A percentile compares a stretch with the other conserved stretches of the same genome.
Conservation (phyloP, 2,329 filamentous ascomycete genomes). For the Xylariaceae sp. region DNA sequence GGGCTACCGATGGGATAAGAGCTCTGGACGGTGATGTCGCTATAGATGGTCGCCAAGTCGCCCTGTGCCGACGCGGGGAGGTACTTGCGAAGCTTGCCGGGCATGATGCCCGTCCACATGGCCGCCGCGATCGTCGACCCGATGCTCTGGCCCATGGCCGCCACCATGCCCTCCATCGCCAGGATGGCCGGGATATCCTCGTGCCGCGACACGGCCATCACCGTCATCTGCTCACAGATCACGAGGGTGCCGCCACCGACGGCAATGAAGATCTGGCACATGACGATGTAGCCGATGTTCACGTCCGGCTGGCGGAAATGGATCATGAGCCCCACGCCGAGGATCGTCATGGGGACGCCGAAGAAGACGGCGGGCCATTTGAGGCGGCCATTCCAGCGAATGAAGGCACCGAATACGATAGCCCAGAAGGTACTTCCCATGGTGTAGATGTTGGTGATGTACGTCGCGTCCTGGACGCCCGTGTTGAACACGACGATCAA, state of each 20-base stretch:
- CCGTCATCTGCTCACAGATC: slow-evolving; percentile 47
- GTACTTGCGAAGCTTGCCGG: slow-evolving; percentile 39
- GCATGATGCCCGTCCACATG: slow-evolving; percentile 41
- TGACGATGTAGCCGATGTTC: slow-evolving; percentile 40
- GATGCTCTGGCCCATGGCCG: slow-evolving; percentile 46
- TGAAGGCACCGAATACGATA: slow-evolving; percentile 39
- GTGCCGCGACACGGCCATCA: slow-evolving; percentile 47
- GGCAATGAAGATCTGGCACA: slow-evolving; percentile 46
- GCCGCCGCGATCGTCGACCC: slow-evolving; percentile 44
- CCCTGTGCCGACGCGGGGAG: slow-evolving; percentile 37
- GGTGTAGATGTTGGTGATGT: slow-evolving; percentile 43
- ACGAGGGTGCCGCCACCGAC: slow-evolving; percentile 49
- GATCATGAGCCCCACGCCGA: slow-evolving; percentile 50
- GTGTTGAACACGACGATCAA: slow-evolving; percentile 59
- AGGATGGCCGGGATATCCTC: slow-evolving; percentile 49
- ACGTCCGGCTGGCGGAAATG: slow-evolving; percentile 45
- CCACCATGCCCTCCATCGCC: slow-evolving; percentile 45
- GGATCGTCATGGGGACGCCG: slow-evolving; percentile 40
- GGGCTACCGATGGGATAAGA: slow-evolving; percentile 49
- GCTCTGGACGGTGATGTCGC: slow-evolving; percentile 38
- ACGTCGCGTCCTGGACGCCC: slow-evolving; percentile 54
- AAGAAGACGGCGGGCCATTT: slow-evolving; percentile 38
- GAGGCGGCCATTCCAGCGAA: slow-evolving; percentile 43
- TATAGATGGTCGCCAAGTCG: slow-evolving; percentile 40
- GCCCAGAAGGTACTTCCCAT: slow-evolving; percentile 39